These are phyloP conservation scores for Xylaria longipes DNA, from an alignment of 495 filamentous ascomycete genomes.

Conservation along the genomic window DNA sequence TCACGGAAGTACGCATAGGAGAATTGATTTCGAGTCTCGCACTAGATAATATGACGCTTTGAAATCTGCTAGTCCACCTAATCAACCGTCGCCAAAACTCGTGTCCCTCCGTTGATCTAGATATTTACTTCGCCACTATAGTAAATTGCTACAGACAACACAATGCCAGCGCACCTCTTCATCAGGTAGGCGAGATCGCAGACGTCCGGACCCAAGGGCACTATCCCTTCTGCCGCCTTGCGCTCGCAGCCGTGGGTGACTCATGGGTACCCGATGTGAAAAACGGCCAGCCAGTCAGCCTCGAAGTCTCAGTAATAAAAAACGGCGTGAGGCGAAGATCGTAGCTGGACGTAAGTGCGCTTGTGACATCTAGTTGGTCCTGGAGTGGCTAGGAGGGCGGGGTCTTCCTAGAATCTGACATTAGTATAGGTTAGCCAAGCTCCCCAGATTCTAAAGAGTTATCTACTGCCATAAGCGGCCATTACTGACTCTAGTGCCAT, in stretches of 20 bases:
- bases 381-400: slow-evolving; percentile 31
- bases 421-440: slow-evolving; percentile 21
- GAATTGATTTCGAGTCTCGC: not conserved
- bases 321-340: not conserved
- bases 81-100: not conserved
- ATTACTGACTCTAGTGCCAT: not conserved
- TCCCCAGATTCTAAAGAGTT: not conserved
- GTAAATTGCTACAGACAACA: not conserved
- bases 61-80: not conserved
- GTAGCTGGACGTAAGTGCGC: slow-evolving; percentile 7
- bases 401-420: slow-evolving; percentile 28
- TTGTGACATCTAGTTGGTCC: slow-evolving; percentile 28
- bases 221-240: slow-evolving; percentile 25
- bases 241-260: slow-evolving; percentile 19
- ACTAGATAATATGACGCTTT: not conserved
- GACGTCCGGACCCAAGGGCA: not conserved
- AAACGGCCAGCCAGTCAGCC: slow-evolving; percentile 5
- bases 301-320: not conserved
- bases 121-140: not conserved
- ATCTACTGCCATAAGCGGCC: not conserved
- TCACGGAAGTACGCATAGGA: not conserved
- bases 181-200: slow-evolving; percentile 10
- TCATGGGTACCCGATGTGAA: not conserved
- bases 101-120: not conserved
- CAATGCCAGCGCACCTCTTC: not conserved